Base-by-base conservation (phyloP, 2,329 filamentous ascomycete species). In the Conoideocrella luteorostrata region DNA sequence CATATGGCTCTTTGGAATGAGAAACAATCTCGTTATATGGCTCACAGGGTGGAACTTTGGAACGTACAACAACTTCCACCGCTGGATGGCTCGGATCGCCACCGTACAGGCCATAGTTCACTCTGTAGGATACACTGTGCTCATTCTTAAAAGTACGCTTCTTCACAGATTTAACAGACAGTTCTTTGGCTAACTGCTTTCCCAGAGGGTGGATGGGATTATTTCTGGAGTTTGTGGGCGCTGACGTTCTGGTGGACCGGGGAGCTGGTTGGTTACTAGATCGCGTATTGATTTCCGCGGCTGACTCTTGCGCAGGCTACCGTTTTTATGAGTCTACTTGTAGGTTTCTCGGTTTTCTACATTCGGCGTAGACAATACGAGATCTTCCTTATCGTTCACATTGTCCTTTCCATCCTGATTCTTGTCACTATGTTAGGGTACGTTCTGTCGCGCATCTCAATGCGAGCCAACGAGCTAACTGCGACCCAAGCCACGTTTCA, bases 31-130 rank as follows among this genome's bases (percentile, higher is more conserved):
- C 0, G 68, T 85, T 12, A 65, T 84, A 43, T 83, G 78, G 78
- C 56, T 80, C 0, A 86, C 83, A 0, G 82, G 82, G 0, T 86
- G 82, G 81, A 78, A 77, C 10, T 85, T 82, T 56, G 71, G 72
- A 2, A 80, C 78, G 0, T 86, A 79, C 53, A 86, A 78, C 50
- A 71, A 78, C 32, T 84, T 85, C 41, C 83, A 86, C 57, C 75
- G 82, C 0, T 81, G 80, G 69, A 68, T 82, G 4, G 82, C 83
- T 0, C 69, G 82, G 17, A 68, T 84, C 2, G 71, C 79, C 5
- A 81, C 80, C 0, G 44, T 80, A 0, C 72, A 84, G 50, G 82
- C 79, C 2, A 67, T 84, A 2, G 57, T 81, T 0, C 83, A 87
- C 52, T 82, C 80, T 0, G 45, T 82, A 1, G 72, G 74, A 0